These are phyloP conservation scores for Nicotiana paniculata DNA, from an alignment of 257 asterid species.

Conservation along the genomic window DNA sequence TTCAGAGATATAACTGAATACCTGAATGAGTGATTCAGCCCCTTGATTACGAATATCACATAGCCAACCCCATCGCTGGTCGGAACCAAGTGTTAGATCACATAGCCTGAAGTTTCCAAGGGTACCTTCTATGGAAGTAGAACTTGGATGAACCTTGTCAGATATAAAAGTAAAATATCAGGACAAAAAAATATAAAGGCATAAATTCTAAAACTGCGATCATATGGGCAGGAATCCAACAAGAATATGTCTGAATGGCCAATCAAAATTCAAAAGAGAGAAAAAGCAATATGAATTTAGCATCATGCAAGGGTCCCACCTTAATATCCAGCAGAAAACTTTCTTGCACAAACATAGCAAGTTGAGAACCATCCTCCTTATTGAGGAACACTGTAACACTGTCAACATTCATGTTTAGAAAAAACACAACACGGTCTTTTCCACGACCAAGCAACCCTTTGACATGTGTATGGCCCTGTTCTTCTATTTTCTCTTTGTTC, in stretches of 20 bases:
- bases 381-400: conserved; percentile 88
- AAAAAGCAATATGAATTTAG: neutral
- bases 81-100: conserved; percentile 78
- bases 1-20: conserved; percentile 13
- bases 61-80: conserved; percentile 94
- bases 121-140: conserved; percentile 72
- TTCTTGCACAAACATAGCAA: conserved; percentile 98
- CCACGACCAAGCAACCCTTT: conserved; percentile 89
- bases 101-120: conserved; percentile 86
- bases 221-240: neutral
- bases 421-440: conserved; percentile 83
- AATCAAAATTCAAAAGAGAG: neutral
- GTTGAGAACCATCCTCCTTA: conserved; percentile 93
- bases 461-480: conserved; percentile 52
- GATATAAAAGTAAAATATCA: conserved; percentile 21
- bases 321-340: conserved; percentile 79
- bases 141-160: conserved; percentile 89
- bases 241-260: neutral
- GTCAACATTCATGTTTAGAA: conserved; percentile 86
- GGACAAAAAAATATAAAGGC: conserved; percentile 6
- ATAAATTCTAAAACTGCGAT: conserved; percentile 7
- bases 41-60: conserved; percentile 96
- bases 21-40: conserved; percentile 90
- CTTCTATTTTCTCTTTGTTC: conserved; percentile 60
- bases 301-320: conserved; percentile 38